These are phyloP conservation scores for Nemania sp. DNA, from an alignment of 2,329 filamentous ascomycete genomes.

Conservation along the genomic window DNA sequence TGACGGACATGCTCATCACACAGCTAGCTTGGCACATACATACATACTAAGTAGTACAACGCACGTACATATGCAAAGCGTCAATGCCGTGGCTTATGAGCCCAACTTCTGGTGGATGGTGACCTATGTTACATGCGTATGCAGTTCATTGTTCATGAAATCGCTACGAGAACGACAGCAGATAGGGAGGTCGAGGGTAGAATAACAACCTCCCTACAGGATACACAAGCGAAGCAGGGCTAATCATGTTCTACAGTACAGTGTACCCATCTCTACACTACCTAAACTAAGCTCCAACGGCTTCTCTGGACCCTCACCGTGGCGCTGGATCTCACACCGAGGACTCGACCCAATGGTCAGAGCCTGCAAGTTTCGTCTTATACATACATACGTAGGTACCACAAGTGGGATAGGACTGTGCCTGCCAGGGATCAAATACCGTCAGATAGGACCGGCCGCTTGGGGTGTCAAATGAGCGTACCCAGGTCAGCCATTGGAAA, in stretches of 20 bases:
- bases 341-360: constrained; percentile 17
- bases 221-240: constrained; percentile 1
- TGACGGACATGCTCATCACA: constrained; percentile 35
- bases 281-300: constrained; percentile 19
- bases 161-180: constrained; percentile 25
- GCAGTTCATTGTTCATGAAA: constrained; percentile 34
- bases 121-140: constrained; percentile 32
- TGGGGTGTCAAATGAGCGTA: constrained; percentile 28
- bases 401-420: constrained; percentile 5
- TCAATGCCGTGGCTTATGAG: constrained; percentile 47
- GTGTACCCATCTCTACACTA: not conserved
- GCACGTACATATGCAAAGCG: constrained; percentile 45
- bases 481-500: constrained; percentile 29
- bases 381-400: too few species aligned
- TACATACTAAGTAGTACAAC: constrained; percentile 45
- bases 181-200: not conserved
- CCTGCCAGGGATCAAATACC: constrained; percentile 30
- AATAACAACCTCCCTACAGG: not conserved
- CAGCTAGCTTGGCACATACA: not conserved
- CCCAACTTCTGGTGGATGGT: constrained; percentile 44
- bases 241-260: not conserved
- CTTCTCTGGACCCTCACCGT: constrained; percentile 32
- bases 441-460: constrained; percentile 30
- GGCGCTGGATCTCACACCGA: constrained; percentile 38
- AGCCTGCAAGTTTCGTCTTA: constrained; percentile 18